Conservation (phyloP, 495 filamentous ascomycete species). For the Lasiosphaeria miniovina region DNA sequence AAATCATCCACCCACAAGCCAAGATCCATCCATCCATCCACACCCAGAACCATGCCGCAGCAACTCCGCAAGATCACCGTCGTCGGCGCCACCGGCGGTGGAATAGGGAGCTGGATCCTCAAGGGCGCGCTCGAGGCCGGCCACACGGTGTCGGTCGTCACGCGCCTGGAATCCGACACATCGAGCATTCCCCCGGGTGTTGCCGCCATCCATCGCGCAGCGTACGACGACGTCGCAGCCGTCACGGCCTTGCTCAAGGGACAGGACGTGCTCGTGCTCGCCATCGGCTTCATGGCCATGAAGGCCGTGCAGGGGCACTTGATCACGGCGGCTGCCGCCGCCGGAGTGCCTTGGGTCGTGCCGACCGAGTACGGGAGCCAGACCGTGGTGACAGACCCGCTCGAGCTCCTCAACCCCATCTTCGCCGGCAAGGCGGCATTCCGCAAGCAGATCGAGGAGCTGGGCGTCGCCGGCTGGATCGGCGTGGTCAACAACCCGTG, state of each 20-base stretch:
- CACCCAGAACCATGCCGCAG: background rate
- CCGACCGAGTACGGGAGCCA: background rate
- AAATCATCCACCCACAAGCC: background rate
- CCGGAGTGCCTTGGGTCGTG: background rate
- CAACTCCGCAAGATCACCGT: slow-evolving; percentile 1
- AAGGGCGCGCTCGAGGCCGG: background rate
- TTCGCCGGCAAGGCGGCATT: background rate
- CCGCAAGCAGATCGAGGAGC: background rate
- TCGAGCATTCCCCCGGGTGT: background rate
- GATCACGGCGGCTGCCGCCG: background rate
- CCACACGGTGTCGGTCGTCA: background rate
- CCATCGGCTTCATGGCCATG: background rate
- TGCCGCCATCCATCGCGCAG: background rate
- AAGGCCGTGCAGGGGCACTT: background rate
- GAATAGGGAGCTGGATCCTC: background rate
- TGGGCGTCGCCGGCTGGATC: background rate
- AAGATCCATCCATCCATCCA: background rate
- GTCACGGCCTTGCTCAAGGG: background rate
- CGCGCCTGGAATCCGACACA: background rate
- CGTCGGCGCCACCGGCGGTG: background rate
- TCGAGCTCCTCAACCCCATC: background rate
- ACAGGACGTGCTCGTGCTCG: background rate
- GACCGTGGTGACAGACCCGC: background rate
- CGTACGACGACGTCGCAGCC: background rate
- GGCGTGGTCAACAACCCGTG: slow-evolving; percentile 1